phyloP scores from a whole-genome alignment of 202 grass and related monocot species.

The Setaria viridis region DNA sequence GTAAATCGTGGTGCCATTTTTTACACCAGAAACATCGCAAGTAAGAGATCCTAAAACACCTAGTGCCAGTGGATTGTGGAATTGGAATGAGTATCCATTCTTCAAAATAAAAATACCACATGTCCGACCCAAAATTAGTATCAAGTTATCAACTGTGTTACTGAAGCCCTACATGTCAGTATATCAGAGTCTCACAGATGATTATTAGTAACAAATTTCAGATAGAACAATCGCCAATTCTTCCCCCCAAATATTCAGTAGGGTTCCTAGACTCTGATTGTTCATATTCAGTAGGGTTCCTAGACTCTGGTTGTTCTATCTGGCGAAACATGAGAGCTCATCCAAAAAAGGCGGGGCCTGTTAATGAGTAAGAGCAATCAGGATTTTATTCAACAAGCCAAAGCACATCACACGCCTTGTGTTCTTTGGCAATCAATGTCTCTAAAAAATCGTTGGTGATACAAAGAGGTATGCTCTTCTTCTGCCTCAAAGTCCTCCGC shows the following conservation, averaged over 20 bases:
- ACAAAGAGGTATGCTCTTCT: conserved; percentile 32
- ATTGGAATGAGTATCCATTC: not conserved
- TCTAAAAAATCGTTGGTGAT: not conserved
- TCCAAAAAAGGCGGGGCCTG: not conserved
- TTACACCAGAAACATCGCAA: not conserved
- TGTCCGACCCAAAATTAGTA: not conserved
- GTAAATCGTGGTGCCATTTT: not conserved
- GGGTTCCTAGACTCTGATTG: too few relatives aligned
- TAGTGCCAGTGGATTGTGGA: not conserved
- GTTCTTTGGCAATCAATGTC: not conserved
- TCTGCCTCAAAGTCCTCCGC: conserved; percentile 47
- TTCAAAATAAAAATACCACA: not conserved
- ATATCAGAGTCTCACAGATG: not conserved
- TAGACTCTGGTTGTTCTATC: not conserved
- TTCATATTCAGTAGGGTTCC: too few relatives aligned
- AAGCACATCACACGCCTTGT: not conserved
- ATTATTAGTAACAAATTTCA: not conserved
- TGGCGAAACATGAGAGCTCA: not conserved
- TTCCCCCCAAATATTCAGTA: too few relatives aligned
- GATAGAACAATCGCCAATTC: not conserved
- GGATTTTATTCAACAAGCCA: not conserved
- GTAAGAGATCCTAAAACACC: not conserved
- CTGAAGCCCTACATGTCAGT: not conserved
- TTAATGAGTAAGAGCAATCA: not conserved
- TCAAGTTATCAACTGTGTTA: not conserved